Percentiles rank a stretch among this genome's conserved stretches.
These are phyloP conservation scores for Macadamia integrifolia DNA, from an alignment of 164 flowering plant species.

Conservation along the genomic window DNA sequence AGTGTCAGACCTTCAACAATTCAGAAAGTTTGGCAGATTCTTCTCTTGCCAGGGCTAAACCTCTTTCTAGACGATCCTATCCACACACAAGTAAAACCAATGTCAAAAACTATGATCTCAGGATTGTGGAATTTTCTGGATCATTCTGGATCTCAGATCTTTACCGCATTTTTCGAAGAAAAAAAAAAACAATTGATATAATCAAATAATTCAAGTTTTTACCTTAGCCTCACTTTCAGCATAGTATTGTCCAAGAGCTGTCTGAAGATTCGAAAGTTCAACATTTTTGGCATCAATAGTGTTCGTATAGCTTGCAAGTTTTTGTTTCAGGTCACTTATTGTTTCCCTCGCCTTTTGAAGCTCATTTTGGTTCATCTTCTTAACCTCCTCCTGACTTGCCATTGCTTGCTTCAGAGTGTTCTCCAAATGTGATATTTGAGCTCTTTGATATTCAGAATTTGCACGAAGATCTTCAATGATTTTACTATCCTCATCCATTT, in stretches of 20 bases:
- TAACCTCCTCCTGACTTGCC: slow-evolving; percentile 56
- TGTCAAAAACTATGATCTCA: slow-evolving; percentile 2
- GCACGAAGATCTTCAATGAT: slow-evolving; percentile 77
- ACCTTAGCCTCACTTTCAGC: slow-evolving; percentile 99
- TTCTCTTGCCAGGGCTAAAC: slow-evolving; percentile 66
- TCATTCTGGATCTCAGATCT: neutral
- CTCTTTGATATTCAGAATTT: slow-evolving; percentile 52
- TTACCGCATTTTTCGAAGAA: neutral
- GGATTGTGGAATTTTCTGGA: neutral
- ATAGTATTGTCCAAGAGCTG: slow-evolving; percentile 97
- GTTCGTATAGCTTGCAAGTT: slow-evolving; percentile 50
- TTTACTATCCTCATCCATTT: slow-evolving; percentile 96
- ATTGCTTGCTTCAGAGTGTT: slow-evolving; percentile 67
- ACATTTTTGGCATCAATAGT: slow-evolving; percentile 71
- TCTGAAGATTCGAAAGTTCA: slow-evolving; percentile 90
- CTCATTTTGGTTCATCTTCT: slow-evolving; percentile 43
- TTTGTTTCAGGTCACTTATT: slow-evolving; percentile 59
- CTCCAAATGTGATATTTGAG: slow-evolving; percentile 74
- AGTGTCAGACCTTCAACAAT: slow-evolving; percentile 50
- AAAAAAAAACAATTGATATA: slow-evolving; percentile 6
- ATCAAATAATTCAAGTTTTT: slow-evolving; percentile 3
- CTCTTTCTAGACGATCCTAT: slow-evolving; percentile 72
- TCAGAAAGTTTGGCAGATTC: slow-evolving; percentile 53
- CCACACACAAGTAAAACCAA: slow-evolving; percentile 8
- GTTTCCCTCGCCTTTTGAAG: slow-evolving; percentile 63